Conservation (phyloP, 805 yeast species). For the Pichia phayaonensis region DNA sequence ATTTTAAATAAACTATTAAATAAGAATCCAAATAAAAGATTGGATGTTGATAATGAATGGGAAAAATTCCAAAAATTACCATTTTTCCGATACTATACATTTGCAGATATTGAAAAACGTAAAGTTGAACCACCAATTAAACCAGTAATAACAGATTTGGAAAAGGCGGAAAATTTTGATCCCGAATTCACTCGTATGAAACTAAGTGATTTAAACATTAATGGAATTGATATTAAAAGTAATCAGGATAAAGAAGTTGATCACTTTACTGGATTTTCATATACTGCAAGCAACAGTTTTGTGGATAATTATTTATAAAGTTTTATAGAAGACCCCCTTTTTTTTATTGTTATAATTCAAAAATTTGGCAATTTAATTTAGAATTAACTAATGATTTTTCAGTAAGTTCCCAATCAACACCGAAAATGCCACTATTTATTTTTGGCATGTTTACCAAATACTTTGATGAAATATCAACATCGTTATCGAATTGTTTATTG, state of each 20-base stretch:
- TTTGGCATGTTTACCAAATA: constrained; percentile 52
- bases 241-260: constrained; percentile 4
- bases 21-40: constrained; percentile 58
- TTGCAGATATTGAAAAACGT: constrained; percentile 48
- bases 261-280: constrained; percentile 38
- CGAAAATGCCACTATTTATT: constrained; percentile 75
- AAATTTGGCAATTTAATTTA: constrained; percentile 37
- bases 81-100: constrained; percentile 65
- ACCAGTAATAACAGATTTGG: constrained; percentile 70
- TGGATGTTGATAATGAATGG: constrained; percentile 48
- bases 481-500: not conserved
- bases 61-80: constrained; percentile 50
- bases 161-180: constrained; percentile 73
- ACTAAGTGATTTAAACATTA: constrained; percentile 11
- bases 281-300: constrained; percentile 33
- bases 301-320: constrained; percentile 24
- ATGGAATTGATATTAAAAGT: not conserved
- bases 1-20: constrained; percentile 55
- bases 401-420: constrained; percentile 71
- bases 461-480: not conserved
- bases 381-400: constrained; percentile 39
- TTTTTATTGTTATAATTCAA: constrained; percentile 33
- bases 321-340: not conserved
- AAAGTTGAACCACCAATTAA: constrained; percentile 60
- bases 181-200: constrained; percentile 61